These are phyloP conservation scores for Ophiostoma ips DNA, from an alignment of 2,329 filamentous ascomycete species.

Conservation along the genomic window DNA sequence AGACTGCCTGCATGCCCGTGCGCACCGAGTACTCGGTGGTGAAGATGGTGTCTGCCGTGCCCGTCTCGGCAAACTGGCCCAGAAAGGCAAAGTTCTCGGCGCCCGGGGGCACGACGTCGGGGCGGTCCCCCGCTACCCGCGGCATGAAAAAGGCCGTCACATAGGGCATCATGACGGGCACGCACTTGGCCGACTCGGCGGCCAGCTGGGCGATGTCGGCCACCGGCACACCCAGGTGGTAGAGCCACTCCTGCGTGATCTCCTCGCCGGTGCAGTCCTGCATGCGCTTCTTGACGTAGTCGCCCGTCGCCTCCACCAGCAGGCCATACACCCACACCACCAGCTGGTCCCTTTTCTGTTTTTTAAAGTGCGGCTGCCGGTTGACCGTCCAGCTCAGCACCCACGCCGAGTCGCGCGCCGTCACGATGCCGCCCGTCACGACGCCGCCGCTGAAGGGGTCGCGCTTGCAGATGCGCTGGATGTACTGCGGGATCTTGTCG, in stretches of 20 bases:
- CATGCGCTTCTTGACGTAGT: conserved; percentile 27
- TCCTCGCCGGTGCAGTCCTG: conserved; percentile 25
- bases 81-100: conserved; percentile 25
- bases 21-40: conserved; percentile 25
- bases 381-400: conserved; percentile 26
- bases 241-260: conserved; percentile 25
- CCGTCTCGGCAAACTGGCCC: conserved; percentile 28
- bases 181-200: conserved; percentile 17
- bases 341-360: conserved; percentile 21
- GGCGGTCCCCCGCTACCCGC: conserved; percentile 23
- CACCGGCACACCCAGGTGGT: conserved; percentile 23
- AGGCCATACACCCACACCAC: conserved; percentile 28
- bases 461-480: conserved; percentile 19
- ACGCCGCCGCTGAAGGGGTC: conserved; percentile 20
- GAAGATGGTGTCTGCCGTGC: conserved; percentile 23
- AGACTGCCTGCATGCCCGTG: conserved; percentile 24
- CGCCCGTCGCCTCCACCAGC: conserved; percentile 22
- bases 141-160: conserved; percentile 25
- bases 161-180: conserved; percentile 27
- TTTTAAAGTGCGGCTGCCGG: conserved; percentile 26
- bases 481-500: conserved; percentile 18
- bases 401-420: conserved; percentile 26
- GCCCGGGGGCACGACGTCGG: conserved; percentile 23
- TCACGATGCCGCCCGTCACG: conserved; percentile 23
- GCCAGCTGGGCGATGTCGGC: conserved; percentile 16